Percentiles rank a stretch among this genome's conserved stretches.
Conservation (phyloP, 2,329 filamentous ascomycete species). For the Rutstroemia sp. region DNA sequence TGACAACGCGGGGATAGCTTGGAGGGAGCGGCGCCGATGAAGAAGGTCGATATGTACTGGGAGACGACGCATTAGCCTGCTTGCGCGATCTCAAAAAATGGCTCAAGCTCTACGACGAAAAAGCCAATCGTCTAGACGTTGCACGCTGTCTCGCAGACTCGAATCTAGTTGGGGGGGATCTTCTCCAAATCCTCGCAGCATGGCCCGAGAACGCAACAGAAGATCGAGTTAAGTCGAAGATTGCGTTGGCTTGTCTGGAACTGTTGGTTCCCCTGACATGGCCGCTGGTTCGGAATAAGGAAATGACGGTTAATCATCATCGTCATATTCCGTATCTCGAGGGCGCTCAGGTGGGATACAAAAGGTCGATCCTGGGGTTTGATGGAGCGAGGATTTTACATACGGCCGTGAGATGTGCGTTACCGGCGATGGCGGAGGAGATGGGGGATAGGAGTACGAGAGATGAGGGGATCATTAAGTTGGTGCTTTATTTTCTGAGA, state of each 20-base stretch:
- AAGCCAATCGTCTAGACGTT: constrained; percentile 88
- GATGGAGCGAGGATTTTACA: constrained; percentile 71
- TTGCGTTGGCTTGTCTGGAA: constrained; percentile 82
- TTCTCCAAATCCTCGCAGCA: constrained; percentile 78
- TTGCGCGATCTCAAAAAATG: constrained; percentile 91
- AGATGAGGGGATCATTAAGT: constrained; percentile 87
- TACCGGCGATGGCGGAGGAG: constrained; percentile 78
- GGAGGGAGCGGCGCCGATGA: constrained; percentile 76
- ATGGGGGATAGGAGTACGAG: constrained; percentile 67
- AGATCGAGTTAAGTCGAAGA: constrained; percentile 67
- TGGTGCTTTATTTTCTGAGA: constrained; percentile 80
- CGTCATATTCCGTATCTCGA: constrained; percentile 85
- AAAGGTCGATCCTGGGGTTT: constrained; percentile 78
- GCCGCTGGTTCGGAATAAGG: constrained; percentile 76
- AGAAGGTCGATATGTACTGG: constrained; percentile 77
- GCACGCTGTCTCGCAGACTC: constrained; percentile 86
- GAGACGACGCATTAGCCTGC: constrained; percentile 87
- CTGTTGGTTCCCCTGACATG: constrained; percentile 88
- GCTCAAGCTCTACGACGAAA: constrained; percentile 91
- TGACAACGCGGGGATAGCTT: constrained; percentile 49
- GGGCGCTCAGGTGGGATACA: constrained; percentile 82
- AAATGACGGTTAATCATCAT: constrained; percentile 89
- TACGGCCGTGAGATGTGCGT: constrained; percentile 69
- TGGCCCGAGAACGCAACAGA: constrained; percentile 70
- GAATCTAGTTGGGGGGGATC: constrained; percentile 82